phyloP scores from a whole-genome alignment of 2,329 filamentous ascomycete species.

The Elsinoe necatrix region DNA sequence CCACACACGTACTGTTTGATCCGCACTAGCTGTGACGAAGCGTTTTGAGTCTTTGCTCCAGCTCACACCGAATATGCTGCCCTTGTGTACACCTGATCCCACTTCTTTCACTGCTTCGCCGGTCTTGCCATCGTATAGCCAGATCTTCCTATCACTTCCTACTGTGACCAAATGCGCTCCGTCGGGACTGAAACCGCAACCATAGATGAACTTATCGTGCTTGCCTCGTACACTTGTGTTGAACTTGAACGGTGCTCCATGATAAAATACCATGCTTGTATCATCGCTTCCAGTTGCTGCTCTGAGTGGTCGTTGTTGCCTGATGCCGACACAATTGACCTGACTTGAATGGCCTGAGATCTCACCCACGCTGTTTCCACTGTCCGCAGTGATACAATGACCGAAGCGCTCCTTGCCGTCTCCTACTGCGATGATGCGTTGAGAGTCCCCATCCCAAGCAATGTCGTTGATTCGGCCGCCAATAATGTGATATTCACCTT shows the following conservation, averaged over 20 bases:
- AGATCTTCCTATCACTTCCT: slow-evolving; percentile 85
- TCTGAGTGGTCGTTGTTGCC: slow-evolving; percentile 79
- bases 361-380: slow-evolving; percentile 91
- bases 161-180: slow-evolving; percentile 75
- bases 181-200: slow-evolving; percentile 82
- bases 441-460: slow-evolving; percentile 94
- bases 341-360: slow-evolving; percentile 83
- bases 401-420: slow-evolving; percentile 91
- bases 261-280: slow-evolving; percentile 80
- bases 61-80: slow-evolving; percentile 84
- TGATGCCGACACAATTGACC: slow-evolving; percentile 84
- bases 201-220: slow-evolving; percentile 84
- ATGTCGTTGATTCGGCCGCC: slow-evolving; percentile 92
- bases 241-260: slow-evolving; percentile 94
- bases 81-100: slow-evolving; percentile 76
- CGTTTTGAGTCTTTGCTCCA: slow-evolving; percentile 82
- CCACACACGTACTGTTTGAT: slow-evolving; percentile 93
- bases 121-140: slow-evolving; percentile 93
- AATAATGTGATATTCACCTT: slow-evolving; percentile 89
- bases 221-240: slow-evolving; percentile 68
- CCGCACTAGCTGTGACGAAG: slow-evolving; percentile 84
- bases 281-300: slow-evolving; percentile 90
- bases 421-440: slow-evolving; percentile 91
- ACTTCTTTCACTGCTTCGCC: slow-evolving; percentile 73
- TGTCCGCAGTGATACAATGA: slow-evolving; percentile 89